These are phyloP conservation scores for Willaertia magna DNA, from an alignment of 208 protist genomes.

Conservation along the genomic window DNA sequence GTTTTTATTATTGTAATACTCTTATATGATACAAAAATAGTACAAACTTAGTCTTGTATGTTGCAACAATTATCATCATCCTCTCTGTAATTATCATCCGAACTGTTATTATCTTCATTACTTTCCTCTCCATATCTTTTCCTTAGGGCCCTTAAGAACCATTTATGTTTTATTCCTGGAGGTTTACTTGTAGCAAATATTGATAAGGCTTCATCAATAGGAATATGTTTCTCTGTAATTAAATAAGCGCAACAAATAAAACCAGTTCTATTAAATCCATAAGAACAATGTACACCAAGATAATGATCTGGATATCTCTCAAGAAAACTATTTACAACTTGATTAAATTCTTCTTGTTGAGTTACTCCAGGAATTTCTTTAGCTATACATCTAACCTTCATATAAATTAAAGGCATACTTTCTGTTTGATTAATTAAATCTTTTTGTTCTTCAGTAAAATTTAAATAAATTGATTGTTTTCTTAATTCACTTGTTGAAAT, in stretches of 20 bases:
- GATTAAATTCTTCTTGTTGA: background rate
- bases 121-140: background rate
- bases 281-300: conserved; percentile 7
- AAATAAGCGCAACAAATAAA: background rate
- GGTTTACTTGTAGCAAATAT: background rate
- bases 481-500: background rate
- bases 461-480: background rate
- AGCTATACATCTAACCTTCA: background rate
- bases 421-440: background rate
- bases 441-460: background rate
- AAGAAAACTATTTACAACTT: background rate
- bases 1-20: too few relatives aligned
- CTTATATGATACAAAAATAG: too few relatives aligned
- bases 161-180: background rate
- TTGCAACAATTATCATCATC: too few relatives aligned
- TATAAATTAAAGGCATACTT: background rate
- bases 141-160: background rate
- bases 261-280: conserved; percentile 8
- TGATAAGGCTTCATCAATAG: background rate
- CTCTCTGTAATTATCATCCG: background rate
- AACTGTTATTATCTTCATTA: background rate
- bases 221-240: background rate
- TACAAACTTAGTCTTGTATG: too few relatives aligned
- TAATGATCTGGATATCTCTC: background rate
- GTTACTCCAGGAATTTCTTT: background rate